Evolutionary conservation across 345 rosid species (phyloP), one percentile per base, ranked within the genome.

Genomic region (Rhodomyrtus tomentosa): DNA sequence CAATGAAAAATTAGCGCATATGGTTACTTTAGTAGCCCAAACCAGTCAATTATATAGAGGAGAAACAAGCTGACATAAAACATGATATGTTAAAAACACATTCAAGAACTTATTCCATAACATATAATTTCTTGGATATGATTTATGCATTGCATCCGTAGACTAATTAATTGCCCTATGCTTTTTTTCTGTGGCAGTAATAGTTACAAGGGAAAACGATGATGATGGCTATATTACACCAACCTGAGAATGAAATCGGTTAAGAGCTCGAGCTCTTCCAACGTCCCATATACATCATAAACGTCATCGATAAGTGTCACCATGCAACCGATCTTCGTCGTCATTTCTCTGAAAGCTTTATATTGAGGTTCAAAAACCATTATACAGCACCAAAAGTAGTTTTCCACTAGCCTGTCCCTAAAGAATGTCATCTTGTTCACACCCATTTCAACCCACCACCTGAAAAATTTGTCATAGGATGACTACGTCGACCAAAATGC

Each of bases 361-460:
- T 62, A 87, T 52, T 87, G 55, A 7, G 88, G 84, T 29, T 87
- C 86, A 8, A 54, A 82, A 84, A 81, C 84, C 80, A 87, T 73
- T 9, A 55, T n/a, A 48, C 32, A 24, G 32, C 55, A 38, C 45
- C 83, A 85, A 25, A 84, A 49, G 50, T 84, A 82, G 81, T 49
- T 73, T 58, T 87, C 89, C 50, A 83, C 52, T 29, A 85, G 81
- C 62, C 85, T 49, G 11, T 87, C 89, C 38, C 89, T 38, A 20
- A 4, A 81, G 74, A 82, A 82, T 4, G 32, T 25, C 54, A 87
- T 49, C 27, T 85, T 80, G 42, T 32, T 50, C 8, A 14, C 40
- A 1, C 85, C 87, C 85, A 85, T 42, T 3, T 87, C 84, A 32
- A 79, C 73, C 85, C 89, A 87, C 89, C 89, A 85, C 85, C 87